Conservation (phyloP, 1,139 yeast species). For the Magnusiomyces ingens region DNA sequence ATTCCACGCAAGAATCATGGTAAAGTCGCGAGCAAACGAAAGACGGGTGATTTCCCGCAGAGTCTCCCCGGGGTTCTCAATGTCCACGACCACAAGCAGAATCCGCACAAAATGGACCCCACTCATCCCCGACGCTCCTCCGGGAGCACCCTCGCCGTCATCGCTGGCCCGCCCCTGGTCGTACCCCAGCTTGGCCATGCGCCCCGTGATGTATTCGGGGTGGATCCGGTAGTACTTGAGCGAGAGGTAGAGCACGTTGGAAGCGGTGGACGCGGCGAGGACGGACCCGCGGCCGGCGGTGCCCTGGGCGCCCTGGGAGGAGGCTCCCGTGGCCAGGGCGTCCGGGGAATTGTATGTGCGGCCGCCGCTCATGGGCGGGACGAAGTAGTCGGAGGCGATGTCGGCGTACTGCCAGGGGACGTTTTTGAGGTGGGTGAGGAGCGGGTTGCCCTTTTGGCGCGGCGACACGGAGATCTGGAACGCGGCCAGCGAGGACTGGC, state of each 20-base stretch:
- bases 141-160: background rate
- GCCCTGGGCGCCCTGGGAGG: background rate
- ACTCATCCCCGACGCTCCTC: conserved; percentile 26
- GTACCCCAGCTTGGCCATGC: conserved; percentile 53
- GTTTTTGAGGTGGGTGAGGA: conserved; percentile 42
- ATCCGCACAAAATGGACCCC: conserved; percentile 39
- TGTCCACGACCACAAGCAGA: conserved; percentile 68
- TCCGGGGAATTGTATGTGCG: no score
- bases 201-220: conserved; percentile 76
- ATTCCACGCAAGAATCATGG: conserved; percentile 73
- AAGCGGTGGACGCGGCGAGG: conserved; percentile 45
- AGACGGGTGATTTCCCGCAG: conserved; percentile 63
- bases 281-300: conserved; percentile 24
- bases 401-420: conserved; percentile 45
- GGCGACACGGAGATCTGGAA: conserved; percentile 39
- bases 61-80: conserved; percentile 64
- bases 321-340: background rate
- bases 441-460: conserved; percentile 56
- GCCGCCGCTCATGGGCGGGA: no score
- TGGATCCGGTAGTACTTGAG: conserved; percentile 78
- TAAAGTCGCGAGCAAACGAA: conserved; percentile 57
- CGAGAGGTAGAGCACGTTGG: conserved; percentile 65
- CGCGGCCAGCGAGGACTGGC: no score
- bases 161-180: conserved; percentile 14
- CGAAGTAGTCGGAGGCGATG: conserved; percentile 45